Evolutionary conservation across 2,329 filamentous ascomycete species (phyloP), one percentile per base, ranked within the genome.

Genomic region (Fusarium pilosicola): DNA sequence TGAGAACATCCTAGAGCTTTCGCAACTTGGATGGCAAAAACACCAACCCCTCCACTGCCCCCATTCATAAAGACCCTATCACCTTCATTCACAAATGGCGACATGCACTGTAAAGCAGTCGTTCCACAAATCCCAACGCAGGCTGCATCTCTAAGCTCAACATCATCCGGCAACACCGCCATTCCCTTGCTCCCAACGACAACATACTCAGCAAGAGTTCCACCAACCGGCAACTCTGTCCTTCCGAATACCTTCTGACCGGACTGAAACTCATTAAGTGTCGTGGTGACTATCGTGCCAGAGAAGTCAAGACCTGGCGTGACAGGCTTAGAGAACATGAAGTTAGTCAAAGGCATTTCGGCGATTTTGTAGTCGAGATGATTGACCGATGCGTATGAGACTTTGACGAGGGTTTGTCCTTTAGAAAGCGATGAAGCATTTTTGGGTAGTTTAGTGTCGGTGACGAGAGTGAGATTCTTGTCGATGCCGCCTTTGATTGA

Each of bases 231-330:
- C 1, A 68, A 17, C 7, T 76, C 68, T 1, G 74, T 74, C 22
- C 65, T 67, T 6, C 74, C 74, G 10, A 74, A 54, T 0, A 76
- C 74, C 17, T 24, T 59, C 5, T 76, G 74, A 0, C 63, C 74
- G 2, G 51, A 18, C 8, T 57, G 26, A 2, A 74, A 48, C 2
- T n/a, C 39, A 3, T 11, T 3, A 0, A 66, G 7, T 1, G 62
- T 63, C 0, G 61, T 74, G 2, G 68, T 54, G 1, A 73, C 42
- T 4, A 77, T 57, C 1, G 66, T 74, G 3, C 75, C 75, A 0
- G 75, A 71, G n/a, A 73, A 76, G 52, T 77, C 75, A 1, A 76
- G 58, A 0, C 74, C 73, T 9, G 74, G 71, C 0, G 68, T 76
- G 4, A 41, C 68, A 0, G 71, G 74, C 3, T 73, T 76, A 1